Conservation (phyloP, 2,329 filamentous ascomycete genomes). For the Aspergillus fumigatiaffinis region DNA sequence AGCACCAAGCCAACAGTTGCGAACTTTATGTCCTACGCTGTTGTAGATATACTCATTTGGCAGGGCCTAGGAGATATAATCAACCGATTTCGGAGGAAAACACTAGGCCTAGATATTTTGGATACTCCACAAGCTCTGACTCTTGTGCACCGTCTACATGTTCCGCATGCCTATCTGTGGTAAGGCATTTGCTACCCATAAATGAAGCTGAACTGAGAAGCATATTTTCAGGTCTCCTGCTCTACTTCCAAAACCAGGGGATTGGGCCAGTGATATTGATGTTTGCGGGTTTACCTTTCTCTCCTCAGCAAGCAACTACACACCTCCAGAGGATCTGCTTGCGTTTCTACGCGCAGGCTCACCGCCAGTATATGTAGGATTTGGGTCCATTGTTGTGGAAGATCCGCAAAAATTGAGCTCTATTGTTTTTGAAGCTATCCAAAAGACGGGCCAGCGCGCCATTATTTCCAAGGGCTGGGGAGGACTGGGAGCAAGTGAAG, state of each 20-base stretch:
- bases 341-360: conserved; percentile 65
- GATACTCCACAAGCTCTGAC: conserved; percentile 80
- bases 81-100: conserved; percentile 75
- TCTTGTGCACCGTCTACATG: conserved; percentile 67
- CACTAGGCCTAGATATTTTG: conserved; percentile 70
- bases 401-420: conserved; percentile 67
- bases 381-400: conserved; percentile 78
- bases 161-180: conserved; percentile 93
- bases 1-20: conserved; percentile 71
- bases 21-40: conserved; percentile 77
- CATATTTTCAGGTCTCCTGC: conserved; percentile 59
- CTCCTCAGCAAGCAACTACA: conserved; percentile 62
- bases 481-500: conserved; percentile 68
- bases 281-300: conserved; percentile 77
- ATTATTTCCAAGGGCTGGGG: conserved; percentile 88
- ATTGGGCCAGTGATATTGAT: conserved; percentile 69
- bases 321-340: conserved; percentile 61
- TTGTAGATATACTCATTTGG: conserved; percentile 91
- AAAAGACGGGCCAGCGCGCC: conserved; percentile 65
- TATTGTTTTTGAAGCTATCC: conserved; percentile 68
- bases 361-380: conserved; percentile 76
- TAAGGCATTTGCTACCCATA: conserved; percentile 17
- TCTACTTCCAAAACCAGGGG: conserved; percentile 71
- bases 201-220: not conserved
- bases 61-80: conserved; percentile 88